Evolutionary conservation across 768 basidiomycete species (phyloP).

Genomic region (Boletus patriciae): DNA sequence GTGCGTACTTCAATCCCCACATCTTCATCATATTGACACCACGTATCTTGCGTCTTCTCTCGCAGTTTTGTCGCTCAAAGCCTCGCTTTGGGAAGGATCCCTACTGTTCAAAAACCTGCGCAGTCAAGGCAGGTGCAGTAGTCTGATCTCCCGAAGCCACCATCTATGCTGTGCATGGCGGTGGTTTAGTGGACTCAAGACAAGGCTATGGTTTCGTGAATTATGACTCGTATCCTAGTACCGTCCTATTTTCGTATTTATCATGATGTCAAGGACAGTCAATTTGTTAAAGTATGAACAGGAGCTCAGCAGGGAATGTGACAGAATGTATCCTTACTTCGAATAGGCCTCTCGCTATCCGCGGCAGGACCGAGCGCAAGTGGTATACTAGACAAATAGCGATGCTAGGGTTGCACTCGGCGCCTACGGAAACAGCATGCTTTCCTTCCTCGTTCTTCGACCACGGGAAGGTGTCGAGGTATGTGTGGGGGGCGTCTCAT

Average conservation of each 20-base stretch:
- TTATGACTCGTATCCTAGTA: conserved; percentile 25
- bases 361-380: background rate
- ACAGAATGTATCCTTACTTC: conserved; percentile 14
- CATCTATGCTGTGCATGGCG: background rate
- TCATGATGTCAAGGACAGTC: background rate
- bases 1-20: conserved; percentile 16
- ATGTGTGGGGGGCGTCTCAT: background rate
- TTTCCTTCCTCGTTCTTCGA: conserved; percentile 17
- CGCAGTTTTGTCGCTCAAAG: conserved; percentile 31
- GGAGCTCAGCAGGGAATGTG: no score
- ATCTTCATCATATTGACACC: conserved; percentile 5
- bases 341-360: conserved; percentile 8
- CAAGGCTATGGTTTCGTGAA: conserved; percentile 7
- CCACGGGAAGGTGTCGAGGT: conserved; percentile 14
- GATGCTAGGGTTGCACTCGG: conserved; percentile 10
- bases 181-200: background rate
- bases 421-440: conserved; percentile 1
- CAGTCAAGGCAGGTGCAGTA: conserved; percentile 22
- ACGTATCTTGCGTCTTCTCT: background rate
- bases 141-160: conserved; percentile 4
- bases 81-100: conserved; percentile 36
- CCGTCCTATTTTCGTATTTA: conserved; percentile 7
- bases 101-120: conserved; percentile 36
- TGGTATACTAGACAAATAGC: conserved; percentile 13
- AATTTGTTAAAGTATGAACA: background rate